phyloP scores from a whole-genome alignment of 805 yeast genomes.

The Starmerella floris region DNA sequence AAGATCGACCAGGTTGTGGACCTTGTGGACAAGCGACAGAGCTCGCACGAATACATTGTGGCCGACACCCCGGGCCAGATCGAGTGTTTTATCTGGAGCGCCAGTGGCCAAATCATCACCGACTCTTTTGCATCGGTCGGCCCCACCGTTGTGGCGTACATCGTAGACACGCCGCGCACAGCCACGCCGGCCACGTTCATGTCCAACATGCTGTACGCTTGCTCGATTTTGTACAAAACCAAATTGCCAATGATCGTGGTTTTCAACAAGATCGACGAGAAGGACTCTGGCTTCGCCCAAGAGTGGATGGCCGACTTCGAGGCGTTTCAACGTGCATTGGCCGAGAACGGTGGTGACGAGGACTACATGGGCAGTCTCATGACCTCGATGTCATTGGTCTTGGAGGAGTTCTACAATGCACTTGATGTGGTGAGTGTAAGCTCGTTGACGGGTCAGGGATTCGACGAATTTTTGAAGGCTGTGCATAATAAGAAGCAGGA shows the following conservation, averaged over 20 bases:
- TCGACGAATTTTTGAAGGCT: conserved; percentile 75
- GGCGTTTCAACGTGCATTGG: conserved; percentile 43
- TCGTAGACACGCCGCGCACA: conserved; percentile 92
- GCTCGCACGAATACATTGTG: conserved; percentile 49
- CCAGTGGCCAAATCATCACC: conserved; percentile 90
- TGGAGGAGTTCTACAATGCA: conserved; percentile 90
- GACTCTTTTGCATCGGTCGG: conserved; percentile 92
- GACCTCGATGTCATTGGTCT: conserved; percentile 88
- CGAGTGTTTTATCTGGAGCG: conserved; percentile 97
- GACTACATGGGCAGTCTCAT: conserved; percentile 92
- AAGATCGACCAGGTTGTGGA: conserved; percentile 90
- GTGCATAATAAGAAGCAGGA: conserved; percentile 82
- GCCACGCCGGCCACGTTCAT: conserved; percentile 92
- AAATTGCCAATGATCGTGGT: conserved; percentile 94
- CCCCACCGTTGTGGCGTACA: conserved; percentile 91
- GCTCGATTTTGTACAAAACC: conserved; percentile 90
- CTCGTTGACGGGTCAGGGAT: conserved; percentile 85
- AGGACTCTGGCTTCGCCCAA: conserved; percentile 72
- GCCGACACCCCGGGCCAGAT: conserved; percentile 98
- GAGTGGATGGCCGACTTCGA: conserved; percentile 98
- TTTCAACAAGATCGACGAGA: conserved; percentile 86
- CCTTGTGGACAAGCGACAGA: conserved; percentile 64
- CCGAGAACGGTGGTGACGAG: conserved; percentile 51
- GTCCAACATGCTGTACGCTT: conserved; percentile 96
- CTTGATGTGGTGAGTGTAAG: conserved; percentile 88